Conservation (phyloP, 352 stramenopile genomes). For the Blastocystis sp. region DNA sequence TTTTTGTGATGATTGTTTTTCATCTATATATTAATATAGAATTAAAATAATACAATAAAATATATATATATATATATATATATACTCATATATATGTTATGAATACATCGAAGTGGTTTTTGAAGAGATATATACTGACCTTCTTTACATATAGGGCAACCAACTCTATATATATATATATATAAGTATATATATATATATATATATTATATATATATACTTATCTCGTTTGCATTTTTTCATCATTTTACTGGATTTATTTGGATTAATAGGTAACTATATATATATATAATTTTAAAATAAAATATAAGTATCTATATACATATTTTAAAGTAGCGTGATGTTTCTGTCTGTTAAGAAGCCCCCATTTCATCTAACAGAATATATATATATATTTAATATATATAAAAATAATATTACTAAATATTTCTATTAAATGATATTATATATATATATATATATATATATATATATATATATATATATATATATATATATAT, state of each 20-base stretch:
- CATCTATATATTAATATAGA: no score
- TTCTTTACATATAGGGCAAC: conserved; percentile 22
- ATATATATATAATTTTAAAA: background rate
- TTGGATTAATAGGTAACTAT: conserved; percentile 6
- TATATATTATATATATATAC: background rate
- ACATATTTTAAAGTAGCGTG: conserved; percentile 26
- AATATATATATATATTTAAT: no score
- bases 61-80: background rate
- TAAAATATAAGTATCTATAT: no score
- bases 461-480: no score
- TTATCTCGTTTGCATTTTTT: background rate
- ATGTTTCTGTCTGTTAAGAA: conserved; percentile 31
- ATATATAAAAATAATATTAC: no score
- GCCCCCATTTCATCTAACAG: conserved; percentile 28
- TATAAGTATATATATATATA: no score
- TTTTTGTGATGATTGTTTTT: no score
- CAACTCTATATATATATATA: background rate
- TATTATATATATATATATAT: no score
- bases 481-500: background rate
- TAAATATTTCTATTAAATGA: no score
- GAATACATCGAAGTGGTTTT: conserved; percentile 9
- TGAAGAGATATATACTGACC: conserved; percentile 22
- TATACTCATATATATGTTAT: background rate
- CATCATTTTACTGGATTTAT: conserved; percentile 13
- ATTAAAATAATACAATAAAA: background rate